A percentile compares a stretch with the other conserved stretches of the same genome.
Conservation (phyloP, 73 alveolate species). For the Symbiodinium natans region DNA sequence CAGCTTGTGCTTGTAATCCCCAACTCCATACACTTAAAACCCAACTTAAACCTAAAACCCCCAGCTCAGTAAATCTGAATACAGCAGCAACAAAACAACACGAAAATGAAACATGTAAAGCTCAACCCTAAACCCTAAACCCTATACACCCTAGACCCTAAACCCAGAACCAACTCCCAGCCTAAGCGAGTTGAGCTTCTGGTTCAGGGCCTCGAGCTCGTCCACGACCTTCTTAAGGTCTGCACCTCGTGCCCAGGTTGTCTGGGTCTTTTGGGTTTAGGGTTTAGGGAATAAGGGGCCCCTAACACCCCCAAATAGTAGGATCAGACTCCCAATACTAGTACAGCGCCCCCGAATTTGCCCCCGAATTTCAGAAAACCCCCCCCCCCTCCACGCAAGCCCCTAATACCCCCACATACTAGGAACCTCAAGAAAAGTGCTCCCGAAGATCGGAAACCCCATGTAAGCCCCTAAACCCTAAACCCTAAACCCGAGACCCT, state of each 20-base stretch:
- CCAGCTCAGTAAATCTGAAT: too few species aligned
- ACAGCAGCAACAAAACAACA: neutral
- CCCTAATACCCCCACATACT: too few species aligned
- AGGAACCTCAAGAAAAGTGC: too few species aligned
- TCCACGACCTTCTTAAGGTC: conserved; percentile 83
- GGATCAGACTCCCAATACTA: too few species aligned
- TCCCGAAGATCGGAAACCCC: neutral
- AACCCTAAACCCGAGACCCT: neutral
- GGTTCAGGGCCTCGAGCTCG: conserved; percentile 49
- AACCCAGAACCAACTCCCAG: neutral
- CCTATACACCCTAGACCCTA: neutral
- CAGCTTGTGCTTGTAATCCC: too few species aligned
- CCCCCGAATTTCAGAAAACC: too few species aligned
- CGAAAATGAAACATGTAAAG: too few species aligned
- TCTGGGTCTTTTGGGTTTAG: neutral
- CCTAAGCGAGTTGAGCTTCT: conserved; percentile 63
- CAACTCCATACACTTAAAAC: neutral
- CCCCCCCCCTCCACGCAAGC: too few species aligned
- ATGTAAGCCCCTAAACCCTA: neutral
- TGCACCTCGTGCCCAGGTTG: conserved; percentile 14
- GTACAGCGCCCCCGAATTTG: too few species aligned
- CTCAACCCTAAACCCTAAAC: too few species aligned
- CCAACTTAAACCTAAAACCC: neutral
- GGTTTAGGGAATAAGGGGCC: too few species aligned
- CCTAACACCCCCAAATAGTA: too few species aligned